phyloP scores from a whole-genome alignment of 2,329 filamentous ascomycete species.

The Talaromyces funiculosus region DNA sequence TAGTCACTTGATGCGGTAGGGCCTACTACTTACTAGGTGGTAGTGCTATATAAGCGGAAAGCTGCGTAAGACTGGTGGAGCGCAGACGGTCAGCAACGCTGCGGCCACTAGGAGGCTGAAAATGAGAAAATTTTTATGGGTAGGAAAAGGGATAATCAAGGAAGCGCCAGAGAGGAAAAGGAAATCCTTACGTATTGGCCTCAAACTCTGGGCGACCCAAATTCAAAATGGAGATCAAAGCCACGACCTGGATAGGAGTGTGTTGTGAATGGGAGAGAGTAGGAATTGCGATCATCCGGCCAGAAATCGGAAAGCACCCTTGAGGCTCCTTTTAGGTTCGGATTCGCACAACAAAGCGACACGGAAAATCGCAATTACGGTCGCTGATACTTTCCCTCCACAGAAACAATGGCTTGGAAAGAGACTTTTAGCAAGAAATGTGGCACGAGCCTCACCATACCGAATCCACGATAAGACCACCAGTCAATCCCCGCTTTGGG shows the following conservation, averaged over 20 bases:
- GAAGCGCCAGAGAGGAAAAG: background rate
- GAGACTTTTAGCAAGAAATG: background rate
- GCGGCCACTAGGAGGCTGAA: slow-evolving; percentile 9
- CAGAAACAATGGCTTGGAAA: background rate
- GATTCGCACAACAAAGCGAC: background rate
- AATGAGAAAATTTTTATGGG: slow-evolving; percentile 8
- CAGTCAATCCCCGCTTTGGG: background rate
- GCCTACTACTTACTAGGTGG: background rate
- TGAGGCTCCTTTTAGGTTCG: slow-evolving; percentile 8
- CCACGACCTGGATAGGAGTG: background rate
- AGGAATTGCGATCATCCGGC: background rate
- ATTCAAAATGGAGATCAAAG: background rate
- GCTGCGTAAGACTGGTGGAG: slow-evolving; percentile 5
- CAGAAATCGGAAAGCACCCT: slow-evolving; percentile 15
- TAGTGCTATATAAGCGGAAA: slow-evolving; percentile 7
- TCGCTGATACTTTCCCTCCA: background rate
- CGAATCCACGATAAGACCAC: background rate
- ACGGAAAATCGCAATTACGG: background rate
- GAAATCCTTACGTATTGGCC: background rate
- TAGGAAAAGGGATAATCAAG: slow-evolving; percentile 8
- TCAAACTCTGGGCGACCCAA: background rate
- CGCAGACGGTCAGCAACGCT: background rate
- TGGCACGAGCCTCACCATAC: slow-evolving; percentile 6
- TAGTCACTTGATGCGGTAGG: background rate
- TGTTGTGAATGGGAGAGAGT: background rate